Evolutionary conservation across 2,329 filamentous ascomycete genomes (phyloP), one percentile per base, ranked within the genome.

Genomic region (Hirsutella thompsonii): DNA sequence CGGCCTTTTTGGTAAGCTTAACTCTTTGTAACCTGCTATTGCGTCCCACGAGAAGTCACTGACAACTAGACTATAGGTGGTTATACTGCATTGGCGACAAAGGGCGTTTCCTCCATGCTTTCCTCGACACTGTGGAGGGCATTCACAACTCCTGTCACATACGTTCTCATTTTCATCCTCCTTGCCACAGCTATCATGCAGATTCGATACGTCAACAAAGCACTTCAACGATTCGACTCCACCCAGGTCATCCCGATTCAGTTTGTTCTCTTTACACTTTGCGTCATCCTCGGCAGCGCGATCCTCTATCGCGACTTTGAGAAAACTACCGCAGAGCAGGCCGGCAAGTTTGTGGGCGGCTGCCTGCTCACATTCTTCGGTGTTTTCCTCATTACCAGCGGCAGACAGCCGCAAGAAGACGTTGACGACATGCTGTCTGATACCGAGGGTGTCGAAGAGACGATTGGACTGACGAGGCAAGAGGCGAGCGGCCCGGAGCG

Each of bases 181-280:
- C 70, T 92, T 16, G 74, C 68, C 36, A 96, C 90, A 1, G 92
- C 92, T 6, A 69, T 98, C 44, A 88, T 96, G 83, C 92, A 98
- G 63, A 90, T 98, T 52, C 90, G 87, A 56, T 98, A 96, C 57
- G 76, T 98, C 57, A 98, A 96, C 64, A 84, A 74, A 49, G 72
- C 74, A 1, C 69, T 98, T 40, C 89, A 95, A 58, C 79, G 85
- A 37, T 98, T 96, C 65, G 87, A 95, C 60, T 94, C 92, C 6
- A 98, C 92, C 0, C 88, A 95, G 58, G 92, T 98, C 50, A 98
- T 98, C 47, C 92, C 92, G 0, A 92, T 92, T 13, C 92, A 98
- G 55, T 98, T 98, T 52, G 92, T 98, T 38, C 76, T 93, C 47
- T 98, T 98, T 59, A 98, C 92, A 0, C 70, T 98, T 8, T 94